Evolutionary conservation across 768 basidiomycete genomes (phyloP), one percentile per base, ranked within the genome.

Genomic region (Butyriboletus loyo): DNA sequence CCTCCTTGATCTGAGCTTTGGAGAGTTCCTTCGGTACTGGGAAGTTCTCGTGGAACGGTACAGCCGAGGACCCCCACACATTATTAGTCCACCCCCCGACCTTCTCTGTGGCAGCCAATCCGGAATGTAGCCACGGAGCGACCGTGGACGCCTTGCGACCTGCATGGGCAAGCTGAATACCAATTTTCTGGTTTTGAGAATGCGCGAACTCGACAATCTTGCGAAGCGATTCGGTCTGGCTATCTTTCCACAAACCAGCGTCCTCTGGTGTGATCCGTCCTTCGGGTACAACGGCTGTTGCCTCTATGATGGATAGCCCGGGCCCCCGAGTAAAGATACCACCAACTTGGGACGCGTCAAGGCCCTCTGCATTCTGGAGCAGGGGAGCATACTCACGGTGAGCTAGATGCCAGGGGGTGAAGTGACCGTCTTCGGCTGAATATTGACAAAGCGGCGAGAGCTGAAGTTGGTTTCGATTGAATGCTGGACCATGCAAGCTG

Each of bases 101-200:
- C 11, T 67, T 68, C 38, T 68, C 68, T 1, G 65, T 57, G 6
- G 78, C 79, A 13, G 60, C 46, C 11, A 66, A 35, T 28, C 67
- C 67, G n/a, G 61, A 54, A 28, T 69, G 49, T 30, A 86, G 62
- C 85, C 86, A 90, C 0, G 86, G 85, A 1, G 82, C 77, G 17
- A 79, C 66, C 0, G 77, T 83, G 9, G 82, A 83, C 0, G 81
- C 86, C 65, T 90, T 91, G n/a, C 88, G 75, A 0, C 89, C 89
- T 0, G 87, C 85, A 56, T 92, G 89, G 0, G 78, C 84, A 17
- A 91, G 77, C 65, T 92, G 90, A 49, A 90, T 84, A 9, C 74
- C 89, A 21, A 90, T 78, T 44, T 84, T 83, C 62, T 86, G 82
- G 42, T 75, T 79, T 58, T 86, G 84, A 1, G 82, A 80, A 62